Base-by-base conservation (phyloP, 192 early-diverging fungal species). In the Umbelopsis vinacea region DNA sequence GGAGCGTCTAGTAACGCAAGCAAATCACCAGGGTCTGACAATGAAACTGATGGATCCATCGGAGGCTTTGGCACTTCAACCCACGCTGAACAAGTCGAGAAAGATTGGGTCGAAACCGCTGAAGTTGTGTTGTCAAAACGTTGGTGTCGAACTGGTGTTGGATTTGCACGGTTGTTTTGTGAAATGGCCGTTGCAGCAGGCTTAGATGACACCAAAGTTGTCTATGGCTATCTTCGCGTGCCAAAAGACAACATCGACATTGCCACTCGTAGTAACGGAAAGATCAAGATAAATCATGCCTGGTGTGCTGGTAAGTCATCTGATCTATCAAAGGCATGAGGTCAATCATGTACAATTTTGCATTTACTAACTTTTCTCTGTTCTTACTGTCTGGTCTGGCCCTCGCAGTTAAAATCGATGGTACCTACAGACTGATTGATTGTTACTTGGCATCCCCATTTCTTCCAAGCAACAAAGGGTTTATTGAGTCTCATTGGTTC, bases 131-230 rank as follows among this genome's bases (percentile, higher is more conserved):
- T 86, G 21, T 67, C 68, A 6, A 70, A 57, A 29, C 48, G 85
- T 24, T 76, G 46, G 0, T 76, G 85, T 71, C 63, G 74, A n/a
- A 81, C 83, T 9, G 82, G 83, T 4, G 73, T 82, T n/a, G 85
- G 83, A 2, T 80, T 86, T 74, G 83, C 85, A 5, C 76, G 80
- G 37, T 67, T 86, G 23, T 86, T 86, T 75, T 78, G 76, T 48
- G 85, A 82, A 52, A 84, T 86, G 85, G 85, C 85, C 0, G 69
- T 82, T 9, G 85, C 85, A 7, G 85, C 85, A 0, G 85, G 82
- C 2, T 74, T 86, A 21, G 74, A 84, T 45, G 79, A 84, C 23
- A 73, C 75, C 0, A 80, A 76, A 0, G 82, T 86, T 0, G 73
- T 86, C 22, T 81, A 81, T 71, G 85, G 85, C 3, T 84, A 81